Base-by-base conservation (phyloP, 371 early-diverging fungal species). In the Mortierella sp. region DNA sequence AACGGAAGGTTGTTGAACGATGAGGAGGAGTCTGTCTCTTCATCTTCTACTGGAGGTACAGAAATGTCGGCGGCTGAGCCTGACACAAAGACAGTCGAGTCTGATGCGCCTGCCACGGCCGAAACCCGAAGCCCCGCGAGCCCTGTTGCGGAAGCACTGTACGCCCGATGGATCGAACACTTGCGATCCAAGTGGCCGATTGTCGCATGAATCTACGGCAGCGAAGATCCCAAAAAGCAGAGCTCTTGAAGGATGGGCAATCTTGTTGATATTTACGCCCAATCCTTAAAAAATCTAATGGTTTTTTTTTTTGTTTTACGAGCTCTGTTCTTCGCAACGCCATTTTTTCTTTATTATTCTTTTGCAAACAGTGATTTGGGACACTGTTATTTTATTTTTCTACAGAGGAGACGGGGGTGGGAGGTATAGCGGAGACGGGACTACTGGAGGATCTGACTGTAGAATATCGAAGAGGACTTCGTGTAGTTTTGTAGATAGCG, bases 91-190 rank as follows among this genome's bases (percentile, higher is more conserved):
- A 40, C 55, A 9, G 63, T 60, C 11, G 73, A 45, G 13, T 24
- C 66, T 1, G 68, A 55, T 9, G 36, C 47, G n/a, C 16, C 75
- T 33, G 43, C 47, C 21, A 45, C 38, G 0, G 50, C 52, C 19
- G 61, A 62, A n/a, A 32, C 72, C 3, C 64, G 69, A 9, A 70
- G 74, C 41, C 47, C 79, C 1, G 75, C 77, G 1, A 76, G 83
- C 62, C 83, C 85, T 8, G 83, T 84, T 11, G 73, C 83, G 1
- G 85, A 84, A 55, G 79, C 83, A 8, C 58, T 84, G 21, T 84
- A 83, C 69, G 70, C 81, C 7, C 75, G 80, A 36, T 84, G 85
- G 85, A 83, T 84, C 38, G 85, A 83, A n/a, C 85, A 83, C 41
- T 57, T 84, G 65, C 61, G 80, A 40, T 77, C 77, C 40, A 84